Evolutionary conservation across 805 yeast genomes (phyloP), one percentile per base, ranked within the genome.

Genomic region (Zygosaccharomyces bisporus): DNA sequence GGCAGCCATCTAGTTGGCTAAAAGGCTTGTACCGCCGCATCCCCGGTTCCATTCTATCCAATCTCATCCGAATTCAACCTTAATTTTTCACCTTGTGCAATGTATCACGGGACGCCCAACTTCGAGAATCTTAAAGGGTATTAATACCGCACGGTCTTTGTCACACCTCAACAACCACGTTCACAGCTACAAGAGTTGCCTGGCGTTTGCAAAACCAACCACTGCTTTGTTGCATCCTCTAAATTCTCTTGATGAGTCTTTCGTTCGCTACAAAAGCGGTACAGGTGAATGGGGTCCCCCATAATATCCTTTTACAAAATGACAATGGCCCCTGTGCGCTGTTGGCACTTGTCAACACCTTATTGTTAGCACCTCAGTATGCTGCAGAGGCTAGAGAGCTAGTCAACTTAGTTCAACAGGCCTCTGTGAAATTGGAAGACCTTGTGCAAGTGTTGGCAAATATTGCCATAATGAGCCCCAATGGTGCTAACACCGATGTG

Each of bases 241-340:
- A 16, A 9, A 9, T 10, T 17, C 30, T 25, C 20, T 17, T 16
- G 20, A 56, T 56, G 60, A 46, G 43, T 18, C 47, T 53, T 14
- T 31, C 33, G 16, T 61, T 58, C 40, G 54, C 56, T 23, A 54
- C 57, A 3, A 61, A 59, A 34, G 29, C 34, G 20, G 44, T 60
- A 3, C 46, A 50, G 16, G 56, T 69, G 51, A 73, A 81, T 45
- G 66, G 64, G 4, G 39, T 39, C 9, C 38, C 47, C n/a, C 43
- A 51, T 24, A 79, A 79, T 33, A 77, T 89, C 25, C 66, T 90
- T 3, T 64, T 87, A 16, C 96, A 89, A 67, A 86, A 86, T 50
- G 71, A 67, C 38, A 87, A 88, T 57, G 96, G 96, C 0, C 95
- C 96, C 0, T 89, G 96, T 59, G 95, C 95, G 1, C 63, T 90